A percentile compares a stretch with the other conserved stretches of the same genome.
Conservation (phyloP, 192 early-diverging fungal species). For the Chytriomyces hyalinus region DNA sequence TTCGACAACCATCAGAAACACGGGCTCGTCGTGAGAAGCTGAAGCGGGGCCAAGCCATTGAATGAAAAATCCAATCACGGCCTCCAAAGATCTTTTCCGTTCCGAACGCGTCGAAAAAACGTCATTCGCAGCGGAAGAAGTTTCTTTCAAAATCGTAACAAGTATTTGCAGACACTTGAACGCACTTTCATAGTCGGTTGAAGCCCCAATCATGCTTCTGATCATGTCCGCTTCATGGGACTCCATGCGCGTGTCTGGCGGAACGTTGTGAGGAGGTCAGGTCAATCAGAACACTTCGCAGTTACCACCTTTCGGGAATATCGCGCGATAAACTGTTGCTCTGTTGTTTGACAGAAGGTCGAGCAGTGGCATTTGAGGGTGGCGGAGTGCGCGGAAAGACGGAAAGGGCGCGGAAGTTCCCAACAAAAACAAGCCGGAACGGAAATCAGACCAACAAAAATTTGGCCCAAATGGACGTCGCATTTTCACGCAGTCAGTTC, state of each 20-base stretch:
- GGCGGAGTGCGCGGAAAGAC: no score
- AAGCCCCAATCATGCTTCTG: neutral
- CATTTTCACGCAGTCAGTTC: conserved; percentile 26
- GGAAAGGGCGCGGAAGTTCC: no score
- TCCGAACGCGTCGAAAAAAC: neutral
- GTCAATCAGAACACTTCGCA: neutral
- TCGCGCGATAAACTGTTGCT: conserved; percentile 11
- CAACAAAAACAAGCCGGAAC: no score
- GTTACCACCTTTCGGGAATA: conserved; percentile 24
- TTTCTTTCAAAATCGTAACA: neutral
- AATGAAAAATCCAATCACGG: conserved; percentile 7
- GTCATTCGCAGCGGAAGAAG: neutral
- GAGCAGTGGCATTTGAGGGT: conserved; percentile 6
- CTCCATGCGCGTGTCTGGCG: neutral
- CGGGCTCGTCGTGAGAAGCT: neutral
- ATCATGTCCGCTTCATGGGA: conserved; percentile 1
- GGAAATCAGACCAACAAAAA: no score
- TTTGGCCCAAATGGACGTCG: neutral
- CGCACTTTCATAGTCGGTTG: conserved; percentile 6
- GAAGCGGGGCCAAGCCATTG: neutral
- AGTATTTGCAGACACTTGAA: neutral
- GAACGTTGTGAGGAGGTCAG: neutral
- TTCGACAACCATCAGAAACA: neutral
- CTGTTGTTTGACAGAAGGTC: conserved; percentile 27
- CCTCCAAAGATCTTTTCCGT: neutral